Evolutionary conservation across 2,329 filamentous ascomycete species (phyloP).

Genomic region (Westerdykella ornata): DNA sequence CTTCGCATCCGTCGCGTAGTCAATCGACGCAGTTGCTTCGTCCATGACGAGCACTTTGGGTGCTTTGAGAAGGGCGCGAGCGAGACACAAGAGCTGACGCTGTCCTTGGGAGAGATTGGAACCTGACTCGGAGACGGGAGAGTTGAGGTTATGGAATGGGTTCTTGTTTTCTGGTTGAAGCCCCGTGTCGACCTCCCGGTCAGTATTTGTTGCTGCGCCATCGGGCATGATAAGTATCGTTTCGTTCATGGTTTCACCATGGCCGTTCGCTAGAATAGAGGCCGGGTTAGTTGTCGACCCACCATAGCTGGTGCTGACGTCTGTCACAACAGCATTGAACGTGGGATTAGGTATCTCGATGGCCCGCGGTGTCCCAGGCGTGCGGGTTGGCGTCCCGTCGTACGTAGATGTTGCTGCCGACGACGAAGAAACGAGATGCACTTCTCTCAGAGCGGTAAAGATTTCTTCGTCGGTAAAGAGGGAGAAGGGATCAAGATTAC

Average conservation of each 20-base stretch:
- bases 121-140: conserved; percentile 79
- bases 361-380: conserved; percentile 17
- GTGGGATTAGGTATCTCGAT: conserved; percentile 31
- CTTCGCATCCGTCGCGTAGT: conserved; percentile 90
- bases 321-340: conserved; percentile 17
- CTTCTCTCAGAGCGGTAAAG: conserved; percentile 75
- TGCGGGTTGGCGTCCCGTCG: conserved; percentile 3
- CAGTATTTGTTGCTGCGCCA: conserved; percentile 25
- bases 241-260: conserved; percentile 23
- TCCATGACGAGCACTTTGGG: conserved; percentile 98
- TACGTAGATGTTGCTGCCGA: conserved; percentile 37
- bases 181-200: conserved; percentile 20
- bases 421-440: conserved; percentile 65
- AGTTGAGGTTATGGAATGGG: conserved; percentile 80
- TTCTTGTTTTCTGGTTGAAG: conserved; percentile 75
- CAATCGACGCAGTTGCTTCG: conserved; percentile 94
- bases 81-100: conserved; percentile 87
- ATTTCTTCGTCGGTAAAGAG: conserved; percentile 86
- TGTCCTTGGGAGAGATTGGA: conserved; percentile 94
- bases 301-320: conserved; percentile 22
- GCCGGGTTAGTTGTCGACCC: conserved; percentile 30
- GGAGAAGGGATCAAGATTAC: conserved; percentile 87
- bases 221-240: conserved; percentile 28
- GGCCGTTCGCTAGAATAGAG: conserved; percentile 27
- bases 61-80: conserved; percentile 82